A percentile compares a stretch with the other conserved stretches of the same genome.
Conservation (phyloP, 208 protist species). For the Crithidia sp. region DNA sequence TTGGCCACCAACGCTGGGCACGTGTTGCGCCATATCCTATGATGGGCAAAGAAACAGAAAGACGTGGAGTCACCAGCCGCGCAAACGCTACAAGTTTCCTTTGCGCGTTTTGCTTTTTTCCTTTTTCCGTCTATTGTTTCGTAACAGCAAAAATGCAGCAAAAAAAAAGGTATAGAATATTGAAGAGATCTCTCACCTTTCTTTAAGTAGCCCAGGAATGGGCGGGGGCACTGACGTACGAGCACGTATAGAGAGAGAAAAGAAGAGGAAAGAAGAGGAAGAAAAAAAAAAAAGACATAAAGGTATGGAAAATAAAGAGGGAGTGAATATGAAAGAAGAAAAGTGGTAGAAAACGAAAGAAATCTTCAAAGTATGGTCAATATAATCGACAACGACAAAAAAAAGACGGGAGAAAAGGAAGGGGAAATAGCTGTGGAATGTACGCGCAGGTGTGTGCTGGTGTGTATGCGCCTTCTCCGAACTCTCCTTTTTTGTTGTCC, state of each 20-base stretch:
- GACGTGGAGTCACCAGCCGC: too few relatives aligned
- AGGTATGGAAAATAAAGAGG: background rate
- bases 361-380: background rate
- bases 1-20: too few relatives aligned
- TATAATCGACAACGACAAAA: background rate
- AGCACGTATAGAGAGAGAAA: background rate
- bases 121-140: background rate
- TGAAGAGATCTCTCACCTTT: background rate
- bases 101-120: background rate
- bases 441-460: too few relatives aligned
- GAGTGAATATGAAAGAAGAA: background rate
- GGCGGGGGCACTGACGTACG: background rate
- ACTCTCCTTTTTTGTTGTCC: too few relatives aligned
- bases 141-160: background rate
- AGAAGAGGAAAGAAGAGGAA: background rate
- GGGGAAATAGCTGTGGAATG: background rate
- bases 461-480: too few relatives aligned
- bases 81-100: too few relatives aligned
- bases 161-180: background rate
- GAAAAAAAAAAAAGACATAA: background rate
- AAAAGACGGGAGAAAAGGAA: constrained; percentile 1
- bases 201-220: background rate
- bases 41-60: too few relatives aligned
- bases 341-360: background rate
- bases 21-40: too few relatives aligned